A percentile compares a stretch with the other conserved stretches of the same genome.
Conservation (phyloP, 106 monocot genomes). For the Dactylorhiza incarnata region DNA sequence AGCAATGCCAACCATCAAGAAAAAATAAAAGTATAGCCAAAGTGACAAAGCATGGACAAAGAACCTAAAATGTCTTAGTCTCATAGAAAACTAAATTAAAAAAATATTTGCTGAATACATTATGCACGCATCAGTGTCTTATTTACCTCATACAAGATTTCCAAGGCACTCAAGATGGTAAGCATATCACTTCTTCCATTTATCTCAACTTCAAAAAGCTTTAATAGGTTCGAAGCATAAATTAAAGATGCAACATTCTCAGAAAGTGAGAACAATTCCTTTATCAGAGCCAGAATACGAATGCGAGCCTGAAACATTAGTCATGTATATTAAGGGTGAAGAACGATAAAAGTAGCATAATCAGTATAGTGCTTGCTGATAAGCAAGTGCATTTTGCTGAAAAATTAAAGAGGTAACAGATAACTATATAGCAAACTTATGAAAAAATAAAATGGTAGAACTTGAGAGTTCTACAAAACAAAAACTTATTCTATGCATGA, state of each 20-base stretch:
- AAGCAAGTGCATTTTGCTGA: not conserved
- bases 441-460: not conserved
- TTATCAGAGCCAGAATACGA: slow-evolving; percentile 74
- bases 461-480: not conserved
- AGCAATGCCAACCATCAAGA: not conserved
- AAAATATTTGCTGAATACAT: not conserved
- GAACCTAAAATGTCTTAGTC: not conserved
- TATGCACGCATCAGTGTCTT: not conserved
- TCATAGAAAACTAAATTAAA: not conserved
- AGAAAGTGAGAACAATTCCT: slow-evolving; percentile 79
- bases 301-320: slow-evolving; percentile 55
- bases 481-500: not conserved
- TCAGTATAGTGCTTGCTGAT: not conserved
- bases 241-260: slow-evolving; percentile 45
- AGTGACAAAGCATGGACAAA: not conserved
- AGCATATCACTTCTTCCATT: slow-evolving; percentile 56
- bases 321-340: not conserved
- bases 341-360: not conserved
- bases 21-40: not conserved
- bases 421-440: not conserved
- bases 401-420: not conserved
- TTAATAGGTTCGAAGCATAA: slow-evolving; percentile 51
- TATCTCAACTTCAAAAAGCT: slow-evolving; percentile 70
- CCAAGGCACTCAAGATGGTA: slow-evolving; percentile 66
- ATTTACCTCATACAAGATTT: slow-evolving; percentile 90